Conservation (phyloP, 768 basidiomycete genomes). For the Ramaria sp. region DNA sequence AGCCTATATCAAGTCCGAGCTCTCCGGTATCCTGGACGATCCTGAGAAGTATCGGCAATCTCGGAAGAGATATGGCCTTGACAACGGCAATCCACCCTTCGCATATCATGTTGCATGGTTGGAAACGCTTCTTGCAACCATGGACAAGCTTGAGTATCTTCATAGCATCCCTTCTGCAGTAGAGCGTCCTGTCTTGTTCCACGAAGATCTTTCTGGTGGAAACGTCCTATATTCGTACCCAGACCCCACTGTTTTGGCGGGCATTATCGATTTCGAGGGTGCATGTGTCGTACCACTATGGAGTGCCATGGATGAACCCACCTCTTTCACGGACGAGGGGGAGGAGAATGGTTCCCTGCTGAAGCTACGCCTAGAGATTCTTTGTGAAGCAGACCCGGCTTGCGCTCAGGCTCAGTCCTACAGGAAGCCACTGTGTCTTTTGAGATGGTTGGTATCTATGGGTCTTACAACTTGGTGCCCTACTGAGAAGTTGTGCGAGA, state of each 20-base stretch:
- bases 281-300: neutral
- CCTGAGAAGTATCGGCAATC: neutral
- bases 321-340: no score
- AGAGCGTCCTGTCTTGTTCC: neutral
- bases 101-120: neutral
- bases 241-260: neutral
- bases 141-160: neutral
- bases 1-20: neutral
- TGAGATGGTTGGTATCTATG: no score
- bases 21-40: neutral
- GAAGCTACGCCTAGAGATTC: no score
- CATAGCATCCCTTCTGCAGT: neutral
- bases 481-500: no score
- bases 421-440: no score
- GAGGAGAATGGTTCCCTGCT: no score
- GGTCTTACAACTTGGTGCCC: no score
- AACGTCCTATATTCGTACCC: neutral
- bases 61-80: neutral
- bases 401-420: no score
- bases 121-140: neutral
- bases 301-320: neutral
- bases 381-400: no score
- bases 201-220: neutral
- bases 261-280: conserved; percentile 1
- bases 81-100: neutral